These are phyloP conservation scores for Agaricus bisporus DNA, from an alignment of 768 basidiomycete genomes.

Conservation along the genomic window DNA sequence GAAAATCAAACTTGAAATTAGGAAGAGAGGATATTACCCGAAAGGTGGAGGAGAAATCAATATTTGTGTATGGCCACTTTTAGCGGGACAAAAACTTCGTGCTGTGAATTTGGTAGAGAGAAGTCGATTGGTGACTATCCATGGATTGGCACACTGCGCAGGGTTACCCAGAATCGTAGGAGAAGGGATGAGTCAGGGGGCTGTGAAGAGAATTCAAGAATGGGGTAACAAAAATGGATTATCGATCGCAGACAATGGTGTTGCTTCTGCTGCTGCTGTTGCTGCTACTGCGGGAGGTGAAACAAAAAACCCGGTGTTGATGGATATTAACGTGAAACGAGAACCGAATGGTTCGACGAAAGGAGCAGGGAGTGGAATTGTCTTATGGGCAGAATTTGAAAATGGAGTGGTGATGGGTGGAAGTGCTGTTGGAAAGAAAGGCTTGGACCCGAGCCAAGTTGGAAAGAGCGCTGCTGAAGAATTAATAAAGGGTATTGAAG, in stretches of 20 bases:
- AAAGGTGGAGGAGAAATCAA: constrained; percentile 63
- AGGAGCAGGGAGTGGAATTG: constrained; percentile 68
- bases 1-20: constrained; percentile 35
- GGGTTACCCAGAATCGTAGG: constrained; percentile 55
- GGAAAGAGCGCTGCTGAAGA: constrained; percentile 60
- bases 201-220: constrained; percentile 32
- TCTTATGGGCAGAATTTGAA: constrained; percentile 70
- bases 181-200: constrained; percentile 50
- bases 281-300: background rate
- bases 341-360: constrained; percentile 38
- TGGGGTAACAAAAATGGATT: background rate
- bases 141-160: constrained; percentile 61
- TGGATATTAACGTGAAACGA: constrained; percentile 34
- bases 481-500: constrained; percentile 47
- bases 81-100: constrained; percentile 29
- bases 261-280: background rate
- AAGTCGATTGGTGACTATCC: constrained; percentile 43
- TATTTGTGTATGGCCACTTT: constrained; percentile 37
- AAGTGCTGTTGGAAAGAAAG: constrained; percentile 56
- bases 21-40: constrained; percentile 65
- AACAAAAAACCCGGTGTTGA: constrained; percentile 19
- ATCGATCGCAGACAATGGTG: background rate
- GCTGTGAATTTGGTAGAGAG: constrained; percentile 48
- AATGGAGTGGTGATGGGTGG: constrained; percentile 64
- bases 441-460: constrained; percentile 35